phyloP scores from a whole-genome alignment of 176 grass and related monocot genomes.

The Zoysia pacifica region DNA sequence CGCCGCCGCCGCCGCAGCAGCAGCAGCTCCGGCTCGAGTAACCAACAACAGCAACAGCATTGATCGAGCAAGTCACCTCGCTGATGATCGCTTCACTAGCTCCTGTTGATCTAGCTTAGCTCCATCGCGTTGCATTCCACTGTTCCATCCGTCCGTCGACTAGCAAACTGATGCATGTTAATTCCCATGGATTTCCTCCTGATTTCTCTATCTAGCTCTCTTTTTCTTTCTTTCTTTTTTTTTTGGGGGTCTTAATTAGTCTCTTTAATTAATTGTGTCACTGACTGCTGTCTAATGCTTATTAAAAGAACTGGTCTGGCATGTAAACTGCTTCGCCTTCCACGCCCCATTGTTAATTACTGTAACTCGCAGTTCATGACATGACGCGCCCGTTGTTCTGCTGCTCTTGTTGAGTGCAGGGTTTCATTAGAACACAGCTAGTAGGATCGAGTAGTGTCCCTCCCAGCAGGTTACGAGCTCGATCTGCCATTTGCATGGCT shows the following conservation, averaged over 20 bases:
- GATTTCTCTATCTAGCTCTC: not conserved
- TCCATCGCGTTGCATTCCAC: constrained; percentile 33
- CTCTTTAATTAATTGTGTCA: not conserved
- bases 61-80: not conserved
- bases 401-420: not conserved
- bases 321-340: not conserved
- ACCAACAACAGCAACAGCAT: not conserved
- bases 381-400: not conserved
- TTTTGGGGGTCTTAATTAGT: not conserved
- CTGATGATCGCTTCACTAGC: not conserved
- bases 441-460: too few species aligned
- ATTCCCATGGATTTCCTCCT: constrained; percentile 10
- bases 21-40: constrained; percentile 37
- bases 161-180: constrained; percentile 28
- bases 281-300: constrained; percentile 19
- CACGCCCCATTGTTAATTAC: not conserved
- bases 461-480: too few species aligned
- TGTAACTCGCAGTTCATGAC: not conserved
- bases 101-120: constrained; percentile 36
- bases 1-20: constrained; percentile 21
- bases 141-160: constrained; percentile 19
- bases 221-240: too few species aligned
- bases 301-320: not conserved
- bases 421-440: not conserved
- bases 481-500: too few species aligned